Percentiles rank a stretch among this genome's conserved stretches.
Evolutionary conservation across 164 flowering plant genomes (phyloP).

Genomic region (Tetracentron sinense): DNA sequence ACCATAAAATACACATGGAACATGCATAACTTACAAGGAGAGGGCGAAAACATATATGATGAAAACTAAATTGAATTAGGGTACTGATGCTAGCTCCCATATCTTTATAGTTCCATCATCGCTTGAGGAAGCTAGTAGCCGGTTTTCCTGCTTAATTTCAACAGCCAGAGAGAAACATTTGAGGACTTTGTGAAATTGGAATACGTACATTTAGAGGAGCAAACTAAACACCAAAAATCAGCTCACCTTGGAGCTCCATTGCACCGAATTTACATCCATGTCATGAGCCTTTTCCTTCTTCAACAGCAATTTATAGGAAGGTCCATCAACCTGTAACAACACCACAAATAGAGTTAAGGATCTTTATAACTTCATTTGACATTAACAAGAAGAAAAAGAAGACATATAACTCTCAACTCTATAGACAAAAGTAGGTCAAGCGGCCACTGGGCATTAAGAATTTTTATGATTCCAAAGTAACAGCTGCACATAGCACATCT

Average conservation of each 20-base stretch:
- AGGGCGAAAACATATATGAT: no score
- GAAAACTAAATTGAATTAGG: constrained; percentile 16
- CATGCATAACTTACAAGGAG: background rate
- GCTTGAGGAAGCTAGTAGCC: constrained; percentile 78
- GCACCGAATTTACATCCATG: constrained; percentile 90
- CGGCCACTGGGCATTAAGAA: no score
- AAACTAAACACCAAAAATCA: no score
- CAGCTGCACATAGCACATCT: no score
- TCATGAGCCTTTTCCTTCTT: constrained; percentile 90
- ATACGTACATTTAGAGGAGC: background rate
- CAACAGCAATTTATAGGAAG: constrained; percentile 52
- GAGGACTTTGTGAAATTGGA: background rate
- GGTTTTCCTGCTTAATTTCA: constrained; percentile 39
- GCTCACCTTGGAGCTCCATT: constrained; percentile 79
- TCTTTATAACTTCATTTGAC: background rate
- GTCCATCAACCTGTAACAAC: constrained; percentile 57
- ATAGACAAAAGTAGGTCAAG: no score
- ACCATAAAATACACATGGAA: background rate
- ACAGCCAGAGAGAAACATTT: background rate
- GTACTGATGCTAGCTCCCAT: constrained; percentile 57
- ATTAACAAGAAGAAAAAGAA: no score
- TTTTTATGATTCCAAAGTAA: no score
- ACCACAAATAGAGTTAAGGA: background rate
- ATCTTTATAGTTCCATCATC: constrained; percentile 84
- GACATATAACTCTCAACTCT: no score